Evolutionary conservation across 2,329 filamentous ascomycete genomes (phyloP).

Genomic region (Rhynchosporium graminicola): DNA sequence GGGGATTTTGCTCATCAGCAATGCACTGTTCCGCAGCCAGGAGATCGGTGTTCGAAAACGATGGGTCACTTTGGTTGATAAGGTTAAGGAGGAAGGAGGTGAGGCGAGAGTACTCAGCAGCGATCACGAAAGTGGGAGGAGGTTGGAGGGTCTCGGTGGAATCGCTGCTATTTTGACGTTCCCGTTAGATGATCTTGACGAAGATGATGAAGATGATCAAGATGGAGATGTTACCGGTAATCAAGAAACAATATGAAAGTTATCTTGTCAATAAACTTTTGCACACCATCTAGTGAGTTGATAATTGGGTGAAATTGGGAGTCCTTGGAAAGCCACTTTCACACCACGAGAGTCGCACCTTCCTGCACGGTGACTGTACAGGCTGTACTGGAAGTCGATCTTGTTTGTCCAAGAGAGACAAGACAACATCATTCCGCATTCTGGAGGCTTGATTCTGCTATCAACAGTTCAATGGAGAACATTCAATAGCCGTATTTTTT

Average conservation of each 20-base stretch:
- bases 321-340: not conserved
- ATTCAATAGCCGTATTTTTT: not conserved
- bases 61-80: constrained; percentile 85
- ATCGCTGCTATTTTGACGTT: constrained; percentile 91
- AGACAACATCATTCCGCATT: not conserved
- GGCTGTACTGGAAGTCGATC: not conserved
- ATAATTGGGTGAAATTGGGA: not conserved
- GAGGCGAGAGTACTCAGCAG: constrained; percentile 88
- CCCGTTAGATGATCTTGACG: constrained; percentile 78
- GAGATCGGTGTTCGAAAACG: constrained; percentile 73
- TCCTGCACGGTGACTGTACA: not conserved
- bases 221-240: constrained; percentile 31
- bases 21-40: constrained; percentile 81
- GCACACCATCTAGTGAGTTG: not conserved
- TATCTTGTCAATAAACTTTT: not conserved
- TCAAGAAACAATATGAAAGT: constrained; percentile 21
- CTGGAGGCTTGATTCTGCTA: too few relatives aligned
- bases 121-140: constrained; percentile 88
- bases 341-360: not conserved
- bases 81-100: constrained; percentile 82
- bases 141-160: constrained; percentile 79
- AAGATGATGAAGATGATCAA: constrained; percentile 51
- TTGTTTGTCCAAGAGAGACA: not conserved
- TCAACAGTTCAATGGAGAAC: not conserved
- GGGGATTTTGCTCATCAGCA: constrained; percentile 82